Evolutionary conservation across 2,329 filamentous ascomycete species (phyloP), one percentile per base, ranked within the genome.

Genomic region (Sclerotinia sclerotiorum): DNA sequence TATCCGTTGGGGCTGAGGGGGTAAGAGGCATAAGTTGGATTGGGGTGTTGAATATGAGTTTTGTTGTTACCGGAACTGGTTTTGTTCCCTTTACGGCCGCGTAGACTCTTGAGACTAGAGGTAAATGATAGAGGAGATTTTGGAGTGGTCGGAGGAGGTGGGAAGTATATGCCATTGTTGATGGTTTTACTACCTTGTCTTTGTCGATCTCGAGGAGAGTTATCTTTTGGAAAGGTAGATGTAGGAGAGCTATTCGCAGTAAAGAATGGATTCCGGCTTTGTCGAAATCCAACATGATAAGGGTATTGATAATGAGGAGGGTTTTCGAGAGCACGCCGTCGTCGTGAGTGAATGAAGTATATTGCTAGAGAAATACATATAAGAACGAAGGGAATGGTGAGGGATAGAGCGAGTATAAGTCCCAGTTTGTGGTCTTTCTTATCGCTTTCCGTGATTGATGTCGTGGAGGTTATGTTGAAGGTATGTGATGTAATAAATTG

Each of bases 71-170:
- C 29, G 10, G 49, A 35, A 24, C 39, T 44, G 42, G 48, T 57
- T 5, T 52, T 63, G 15, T 63, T 67, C 0, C 48, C 24, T 27
- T 6, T 44, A 8, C 48, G 27, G 11, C 65, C 35, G 8, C 29
- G 19, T 3, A 67, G 46, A 21, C 27, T 21, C 35, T 63, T 67
- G 7, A 67, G 55, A 17, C 42, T 61, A 6, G 54, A 63, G n/a
- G 35, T 42, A 1, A 62, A 62, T n/a, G 46, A 46, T 15, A 67
- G 35, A 35, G 57, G 57, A 1, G 57, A 52, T 62, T 55, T 67
- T 21, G 49, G 57, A 63, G 57, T 63, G 39, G 57, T 63, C 29
- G 65, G 65, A 13, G 65, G 65, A 54, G 55, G 65, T 46, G 65
- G 65, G 44, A 67, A 44, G 39, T 62, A 44, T 21, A 44, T 44